Evolutionary conservation across 345 rosid genomes (phyloP), one percentile per base, ranked within the genome.

Genomic region (Cardamine chenopodiifolia): DNA sequence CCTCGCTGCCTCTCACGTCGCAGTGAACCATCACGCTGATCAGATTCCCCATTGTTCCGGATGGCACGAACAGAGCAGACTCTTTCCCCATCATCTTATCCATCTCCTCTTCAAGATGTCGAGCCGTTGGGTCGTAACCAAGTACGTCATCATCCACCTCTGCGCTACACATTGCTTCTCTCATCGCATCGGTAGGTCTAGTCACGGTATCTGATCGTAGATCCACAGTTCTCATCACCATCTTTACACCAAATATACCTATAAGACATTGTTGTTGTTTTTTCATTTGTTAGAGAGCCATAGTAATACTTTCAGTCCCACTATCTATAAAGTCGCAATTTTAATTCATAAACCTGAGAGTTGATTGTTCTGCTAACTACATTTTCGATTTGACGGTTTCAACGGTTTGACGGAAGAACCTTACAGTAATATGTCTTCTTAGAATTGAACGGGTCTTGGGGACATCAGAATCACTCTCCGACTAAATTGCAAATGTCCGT

Each of bases 11-110:
- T 66, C 97, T 81, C 29, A 83, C 66, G 23, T 90, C 89, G 52
- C 99, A 95, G 45, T 92, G 97, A 73, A 85, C 93, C 70, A 95
- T 90, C 8, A 95, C 97, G 60, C 99, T 85, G 4, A 92, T 85
- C 15, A 92, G 94, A 76, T 95, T 95, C n/a, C 93, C 97, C 97
- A 95, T 95, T 2, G 99, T 95, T 7, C 99, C 99, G 0, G 99
- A 92, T 4, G 97, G 96, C 52, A 95, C 97, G 67, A 83, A 95
- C 6, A 90, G 80, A 53, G 85, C 97, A 0, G 94, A 94, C 62
- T 95, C 99, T 88, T 95, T 95, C 67, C 92, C 87, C 62, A 50
- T 82, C 70, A 92, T 81, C 75, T 78, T 83, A 0, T 97, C 94
- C 84, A 95, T 80, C 82, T 92, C 97, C 3, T 83, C 66, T 79